Evolutionary conservation across 2,329 filamentous ascomycete genomes (phyloP).

Genomic region (Arthrobotrys pseudoclavata): DNA sequence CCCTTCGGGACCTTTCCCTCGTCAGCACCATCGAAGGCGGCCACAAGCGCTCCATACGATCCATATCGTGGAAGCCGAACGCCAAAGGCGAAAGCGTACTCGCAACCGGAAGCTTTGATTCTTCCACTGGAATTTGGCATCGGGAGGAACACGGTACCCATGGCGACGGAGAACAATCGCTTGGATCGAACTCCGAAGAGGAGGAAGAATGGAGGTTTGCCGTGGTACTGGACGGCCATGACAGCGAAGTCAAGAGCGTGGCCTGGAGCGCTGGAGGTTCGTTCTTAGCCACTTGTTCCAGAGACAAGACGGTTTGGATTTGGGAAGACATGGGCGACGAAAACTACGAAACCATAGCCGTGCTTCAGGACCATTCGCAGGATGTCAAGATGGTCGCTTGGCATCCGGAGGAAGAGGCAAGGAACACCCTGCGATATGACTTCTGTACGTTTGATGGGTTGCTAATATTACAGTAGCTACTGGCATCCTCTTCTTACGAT

Average conservation of each 20-base stretch:
- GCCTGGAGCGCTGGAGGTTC: slow-evolving; percentile 80
- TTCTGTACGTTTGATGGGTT: slow-evolving; percentile 64
- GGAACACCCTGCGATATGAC: slow-evolving; percentile 66
- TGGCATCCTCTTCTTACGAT: slow-evolving; percentile 94
- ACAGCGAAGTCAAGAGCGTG: slow-evolving; percentile 89
- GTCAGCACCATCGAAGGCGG: slow-evolving; percentile 86
- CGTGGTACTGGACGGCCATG: slow-evolving; percentile 92
- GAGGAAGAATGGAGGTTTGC: slow-evolving; percentile 93
- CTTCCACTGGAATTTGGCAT: slow-evolving; percentile 87
- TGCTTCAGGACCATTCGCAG: slow-evolving; percentile 92
- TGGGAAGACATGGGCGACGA: slow-evolving; percentile 97
- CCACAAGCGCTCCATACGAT: slow-evolving; percentile 90
- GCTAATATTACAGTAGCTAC: slow-evolving; percentile 69
- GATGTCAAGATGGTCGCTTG: slow-evolving; percentile 96
- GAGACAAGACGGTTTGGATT: slow-evolving; percentile 97
- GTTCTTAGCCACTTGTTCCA: slow-evolving; percentile 87
- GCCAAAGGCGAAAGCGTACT: slow-evolving; percentile 78
- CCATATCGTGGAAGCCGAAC: slow-evolving; percentile 87
- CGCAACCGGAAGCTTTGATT: slow-evolving; percentile 93
- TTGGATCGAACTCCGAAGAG: slow-evolving; percentile 67
- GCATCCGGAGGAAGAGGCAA: slow-evolving; percentile 77
- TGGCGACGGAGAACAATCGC: slow-evolving; percentile 64
- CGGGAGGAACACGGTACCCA: slow-evolving; percentile 69
- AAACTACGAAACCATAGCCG: slow-evolving; percentile 96
- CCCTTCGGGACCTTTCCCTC: slow-evolving; percentile 81